Conservation (phyloP, 257 asterid species). For the Salvia rosmarinus region DNA sequence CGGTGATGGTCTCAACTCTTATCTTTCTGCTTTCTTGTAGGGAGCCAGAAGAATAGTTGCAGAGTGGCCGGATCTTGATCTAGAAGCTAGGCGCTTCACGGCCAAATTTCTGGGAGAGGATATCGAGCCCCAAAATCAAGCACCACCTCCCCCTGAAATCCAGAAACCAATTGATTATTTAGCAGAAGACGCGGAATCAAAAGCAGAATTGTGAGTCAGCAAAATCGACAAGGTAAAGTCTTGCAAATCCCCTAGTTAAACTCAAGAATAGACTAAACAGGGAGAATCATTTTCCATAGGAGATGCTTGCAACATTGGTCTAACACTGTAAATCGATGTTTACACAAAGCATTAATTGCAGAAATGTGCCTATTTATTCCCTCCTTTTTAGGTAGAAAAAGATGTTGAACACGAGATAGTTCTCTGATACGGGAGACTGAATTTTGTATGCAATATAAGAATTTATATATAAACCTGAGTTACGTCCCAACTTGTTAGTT, state of each 20-base stretch:
- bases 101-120: conserved; percentile 72
- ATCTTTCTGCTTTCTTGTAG: conserved; percentile 40
- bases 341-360: background rate
- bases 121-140: conserved; percentile 54
- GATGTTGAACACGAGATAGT: background rate
- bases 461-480: background rate
- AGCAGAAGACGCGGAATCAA: conserved; percentile 66
- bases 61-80: conserved; percentile 98
- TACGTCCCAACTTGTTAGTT: background rate
- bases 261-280: background rate
- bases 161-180: conserved; percentile 31
- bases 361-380: background rate
- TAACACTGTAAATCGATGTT: background rate
- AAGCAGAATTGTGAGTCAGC: conserved; percentile 66
- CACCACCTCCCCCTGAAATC: conserved; percentile 40
- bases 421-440: conserved; percentile 31
- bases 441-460: conserved; percentile 30
- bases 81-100: conserved; percentile 82
- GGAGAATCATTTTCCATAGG: background rate
- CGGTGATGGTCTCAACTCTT: background rate
- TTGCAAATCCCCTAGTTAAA: conserved; percentile 9
- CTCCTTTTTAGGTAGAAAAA: background rate
- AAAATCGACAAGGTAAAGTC: background rate
- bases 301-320: background rate
- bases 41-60: conserved; percentile 95